Evolutionary conservation across 108 stramenopile species (phyloP).

Genomic region (Licmophora abbreviata): DNA sequence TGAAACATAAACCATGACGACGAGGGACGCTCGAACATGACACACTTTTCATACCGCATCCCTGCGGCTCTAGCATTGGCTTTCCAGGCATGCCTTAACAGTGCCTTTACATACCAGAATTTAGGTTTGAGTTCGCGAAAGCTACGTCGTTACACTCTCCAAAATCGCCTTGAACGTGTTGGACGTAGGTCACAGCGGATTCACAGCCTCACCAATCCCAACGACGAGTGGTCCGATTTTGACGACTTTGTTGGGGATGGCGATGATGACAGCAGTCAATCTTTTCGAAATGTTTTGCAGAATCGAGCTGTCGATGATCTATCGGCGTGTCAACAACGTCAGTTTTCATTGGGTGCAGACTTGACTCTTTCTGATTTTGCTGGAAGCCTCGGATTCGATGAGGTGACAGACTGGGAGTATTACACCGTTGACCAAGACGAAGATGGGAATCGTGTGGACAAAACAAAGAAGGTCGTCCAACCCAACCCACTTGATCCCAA

Average conservation of each 20-base stretch:
- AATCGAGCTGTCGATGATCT: conserved; percentile 18
- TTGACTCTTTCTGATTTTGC: conserved; percentile 55
- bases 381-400: conserved; percentile 57
- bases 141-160: too few species aligned
- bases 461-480: conserved; percentile 19
- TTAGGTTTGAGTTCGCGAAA: too few species aligned
- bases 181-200: too few species aligned
- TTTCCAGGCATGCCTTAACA: too few species aligned
- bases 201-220: neutral
- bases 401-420: conserved; percentile 73
- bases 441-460: conserved; percentile 19
- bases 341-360: conserved; percentile 63
- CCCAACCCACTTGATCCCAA: conserved; percentile 62
- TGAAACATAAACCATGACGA: neutral
- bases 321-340: conserved; percentile 36
- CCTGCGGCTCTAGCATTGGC: too few species aligned
- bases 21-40: neutral
- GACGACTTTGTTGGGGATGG: neutral
- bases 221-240: conserved; percentile 1
- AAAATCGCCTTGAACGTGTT: too few species aligned
- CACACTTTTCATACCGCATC: too few species aligned
- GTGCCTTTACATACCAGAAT: too few species aligned
- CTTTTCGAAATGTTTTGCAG: too few species aligned
- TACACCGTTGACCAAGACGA: conserved; percentile 34
- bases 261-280: neutral